Evolutionary conservation across 495 filamentous ascomycete genomes (phyloP), one percentile per base, ranked within the genome.

Genomic region (Penicillium canescens): DNA sequence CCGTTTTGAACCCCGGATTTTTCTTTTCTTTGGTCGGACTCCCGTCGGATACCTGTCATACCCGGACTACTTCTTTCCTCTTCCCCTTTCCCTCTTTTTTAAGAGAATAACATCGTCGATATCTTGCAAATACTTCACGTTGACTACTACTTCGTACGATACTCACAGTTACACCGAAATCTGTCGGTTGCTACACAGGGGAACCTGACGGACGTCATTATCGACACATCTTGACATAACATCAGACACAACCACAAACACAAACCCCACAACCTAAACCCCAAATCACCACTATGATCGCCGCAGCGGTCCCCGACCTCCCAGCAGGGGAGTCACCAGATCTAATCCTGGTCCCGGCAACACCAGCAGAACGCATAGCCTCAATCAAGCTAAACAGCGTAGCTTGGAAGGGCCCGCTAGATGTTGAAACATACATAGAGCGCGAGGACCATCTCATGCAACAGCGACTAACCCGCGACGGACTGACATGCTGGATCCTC

Each of bases 401-500:
- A 5, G 81, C 78, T 53, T 96, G 92, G 92, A 83, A 87, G 16
- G 83, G 84, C 14, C 78, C 82, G 1, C 70, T 96, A 11, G 71
- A 81, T 5, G 51, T 86, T 2, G 70, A 86, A 9, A 77, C 83
- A 40, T 98, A 98, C 66, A 80, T 96, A 37, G 71, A 76, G 13
- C 89, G 94, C 34, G 94, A 98, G 71, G 70, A 78, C 20, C 81
- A 85, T 60, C 82, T 97, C 3, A 71, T 73, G 6, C 79, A 78
- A n/a, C 84, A 89, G 43, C 73, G 76, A 0, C 74, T 95, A 18
- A 85, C 88, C 28, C 77, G 80, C 42, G 74, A 94, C 62, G 89
- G 88, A 37, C 72, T 97, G 38, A 90, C 86, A 10, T 84, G 86
- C 65, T 98, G 94, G 94, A 83, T 96, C 54, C 81, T 98, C 3